Base-by-base conservation (phyloP, 352 stramenopile species). In the Pythium folliculosum region DNA sequence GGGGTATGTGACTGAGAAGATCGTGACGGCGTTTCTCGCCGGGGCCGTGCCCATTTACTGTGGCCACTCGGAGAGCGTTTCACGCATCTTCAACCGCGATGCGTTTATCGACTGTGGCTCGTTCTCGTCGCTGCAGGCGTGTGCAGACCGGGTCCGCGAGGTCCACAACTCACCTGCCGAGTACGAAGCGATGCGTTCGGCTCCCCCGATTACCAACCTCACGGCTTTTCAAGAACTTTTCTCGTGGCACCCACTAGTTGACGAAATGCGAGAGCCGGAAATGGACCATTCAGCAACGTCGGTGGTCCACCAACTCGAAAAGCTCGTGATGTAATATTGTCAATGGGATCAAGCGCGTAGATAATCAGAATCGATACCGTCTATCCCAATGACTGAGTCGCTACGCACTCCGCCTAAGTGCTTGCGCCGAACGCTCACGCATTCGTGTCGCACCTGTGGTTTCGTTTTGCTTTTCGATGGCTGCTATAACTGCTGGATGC, bases 1-100 rank as follows among this genome's bases (percentile, higher is more conserved):
- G 1, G 83, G 81, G 27, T 90, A 89, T 44, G 64, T 88, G 53
- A 89, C 80, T 5, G 79, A 91, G 60, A 89, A 89, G 61, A 43
- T 91, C n/a, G 71, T 85, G 4, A 83, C 83, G 27, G 77, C 81
- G 19, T 81, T 89, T 47, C 69, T 90, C 27, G 79, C 78, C 0
- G 81, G 78, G 10, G 75, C 71, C 35, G 68, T 92, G 0, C 84
- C 81, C 3, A 77, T 90, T 12, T 90, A 81, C 60, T 71, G 72
- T 12, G 81, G 80, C 16, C 75, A 86, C 48, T 80, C 76, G 10
- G 64, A 62, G 0, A 74, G 71, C 5, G 73, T 78, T 1, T 49
- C 66, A 7, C 30, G 63, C 12, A 7, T 87, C 1, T 89, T 89
- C 56, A 84, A 89, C 38, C 55, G 70, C 0, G 48, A 70, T 10